Evolutionary conservation across 2,329 filamentous ascomycete genomes (phyloP).

Genomic region (Aspergillus pseudoviridinutans): DNA sequence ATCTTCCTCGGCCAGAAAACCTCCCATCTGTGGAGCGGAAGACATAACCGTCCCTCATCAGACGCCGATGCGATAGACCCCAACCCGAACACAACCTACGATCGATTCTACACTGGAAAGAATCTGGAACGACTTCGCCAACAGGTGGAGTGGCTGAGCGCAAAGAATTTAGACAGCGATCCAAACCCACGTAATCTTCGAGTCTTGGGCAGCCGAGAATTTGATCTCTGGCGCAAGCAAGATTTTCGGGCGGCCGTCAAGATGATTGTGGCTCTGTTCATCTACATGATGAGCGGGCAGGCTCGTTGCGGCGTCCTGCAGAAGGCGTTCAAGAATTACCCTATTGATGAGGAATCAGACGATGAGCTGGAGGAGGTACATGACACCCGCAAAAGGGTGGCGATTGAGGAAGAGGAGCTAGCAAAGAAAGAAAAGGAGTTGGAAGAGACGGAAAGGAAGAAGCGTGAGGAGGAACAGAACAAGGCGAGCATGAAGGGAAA

Average conservation of each 20-base stretch:
- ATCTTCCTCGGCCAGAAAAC: slow-evolving; percentile 26
- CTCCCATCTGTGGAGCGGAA: slow-evolving; percentile 18
- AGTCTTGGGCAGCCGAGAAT: slow-evolving; percentile 23
- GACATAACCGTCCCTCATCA: neutral
- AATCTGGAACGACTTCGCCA: slow-evolving; percentile 16
- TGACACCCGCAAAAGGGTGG: slow-evolving; percentile 6
- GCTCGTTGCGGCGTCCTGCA: slow-evolving; percentile 23
- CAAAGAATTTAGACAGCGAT: slow-evolving; percentile 15
- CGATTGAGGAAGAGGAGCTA: slow-evolving; percentile 1
- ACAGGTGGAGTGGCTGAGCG: slow-evolving; percentile 11
- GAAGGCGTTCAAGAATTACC: slow-evolving; percentile 16
- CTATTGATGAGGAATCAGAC: slow-evolving; percentile 3
- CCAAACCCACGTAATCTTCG: slow-evolving; percentile 16
- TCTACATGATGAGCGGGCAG: slow-evolving; percentile 27
- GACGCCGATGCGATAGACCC: neutral
- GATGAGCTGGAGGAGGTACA: slow-evolving; percentile 1
- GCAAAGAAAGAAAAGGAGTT: slow-evolving; percentile 8
- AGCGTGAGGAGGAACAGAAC: neutral
- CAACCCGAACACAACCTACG: neutral
- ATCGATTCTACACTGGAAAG: slow-evolving; percentile 13
- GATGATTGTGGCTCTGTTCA: slow-evolving; percentile 17
- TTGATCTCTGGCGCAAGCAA: slow-evolving; percentile 20
- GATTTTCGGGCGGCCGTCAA: slow-evolving; percentile 19
- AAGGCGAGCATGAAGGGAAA: neutral
- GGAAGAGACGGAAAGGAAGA: neutral